Percentiles rank a stretch among this genome's conserved stretches.
These are phyloP conservation scores for Fomitiporia mediterranea DNA, from an alignment of 1,284 basidiomycete species.

Conservation along the genomic window DNA sequence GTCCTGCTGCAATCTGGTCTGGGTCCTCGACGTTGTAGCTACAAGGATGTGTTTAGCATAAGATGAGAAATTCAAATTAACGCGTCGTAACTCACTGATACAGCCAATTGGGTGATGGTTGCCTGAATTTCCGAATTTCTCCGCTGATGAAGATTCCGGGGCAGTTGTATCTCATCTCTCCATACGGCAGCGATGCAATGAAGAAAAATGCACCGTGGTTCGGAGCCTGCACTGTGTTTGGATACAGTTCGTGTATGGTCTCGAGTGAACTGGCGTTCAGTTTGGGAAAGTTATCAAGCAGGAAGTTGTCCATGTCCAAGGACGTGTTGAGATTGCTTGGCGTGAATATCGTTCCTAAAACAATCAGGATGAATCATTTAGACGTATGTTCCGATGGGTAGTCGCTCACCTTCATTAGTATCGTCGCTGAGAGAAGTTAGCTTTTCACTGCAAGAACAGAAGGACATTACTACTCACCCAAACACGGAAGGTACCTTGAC, in stretches of 20 bases:
- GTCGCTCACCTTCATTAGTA: conserved; percentile 20
- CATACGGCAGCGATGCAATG: conserved; percentile 21
- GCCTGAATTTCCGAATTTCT: conserved; percentile 11
- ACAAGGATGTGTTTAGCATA: not conserved
- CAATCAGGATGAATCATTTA: not conserved
- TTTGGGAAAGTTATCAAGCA: conserved; percentile 23
- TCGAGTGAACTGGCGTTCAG: conserved; percentile 17
- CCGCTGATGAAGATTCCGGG: conserved; percentile 22
- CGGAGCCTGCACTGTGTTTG: conserved; percentile 18
- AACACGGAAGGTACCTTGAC: conserved; percentile 24
- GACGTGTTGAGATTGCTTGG: conserved; percentile 18
- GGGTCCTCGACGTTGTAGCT: conserved; percentile 25
- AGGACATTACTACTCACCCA: conserved; percentile 19
- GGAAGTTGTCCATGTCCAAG: conserved; percentile 22
- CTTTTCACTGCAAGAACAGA: not conserved
- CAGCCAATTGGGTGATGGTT: conserved; percentile 15
- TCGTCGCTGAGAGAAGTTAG: conserved; percentile 19
- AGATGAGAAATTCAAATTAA: not conserved
- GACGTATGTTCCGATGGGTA: not conserved
- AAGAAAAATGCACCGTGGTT: conserved; percentile 21
- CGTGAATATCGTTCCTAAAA: conserved; percentile 21
- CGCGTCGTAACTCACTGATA: conserved; percentile 12
- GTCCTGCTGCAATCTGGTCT: conserved; percentile 16
- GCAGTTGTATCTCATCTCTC: conserved; percentile 23
- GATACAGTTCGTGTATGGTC: conserved; percentile 20